Percentiles rank a stretch among this genome's conserved stretches.
Evolutionary conservation across 2,329 filamentous ascomycete genomes (phyloP).

Genomic region (Fusarium buxicola): DNA sequence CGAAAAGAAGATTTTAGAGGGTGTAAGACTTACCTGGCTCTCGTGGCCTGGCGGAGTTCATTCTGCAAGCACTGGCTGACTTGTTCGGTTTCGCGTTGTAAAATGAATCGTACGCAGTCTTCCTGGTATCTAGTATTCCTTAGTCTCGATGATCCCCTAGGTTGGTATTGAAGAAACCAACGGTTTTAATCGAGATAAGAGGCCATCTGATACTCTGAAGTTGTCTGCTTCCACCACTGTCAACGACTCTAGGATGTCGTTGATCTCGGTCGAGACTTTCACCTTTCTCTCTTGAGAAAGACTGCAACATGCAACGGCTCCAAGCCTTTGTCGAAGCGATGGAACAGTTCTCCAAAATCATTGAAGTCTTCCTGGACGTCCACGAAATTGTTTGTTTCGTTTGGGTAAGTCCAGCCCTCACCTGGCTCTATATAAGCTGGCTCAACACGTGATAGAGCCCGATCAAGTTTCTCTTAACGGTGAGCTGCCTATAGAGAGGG

Average conservation of each 20-base stretch:
- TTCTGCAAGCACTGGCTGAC: neutral
- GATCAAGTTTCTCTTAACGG: slow-evolving; percentile 21
- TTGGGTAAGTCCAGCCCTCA: slow-evolving; percentile 5
- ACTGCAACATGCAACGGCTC: neutral
- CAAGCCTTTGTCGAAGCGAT: slow-evolving; percentile 17
- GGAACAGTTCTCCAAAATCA: slow-evolving; percentile 6
- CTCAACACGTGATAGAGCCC: slow-evolving; percentile 10
- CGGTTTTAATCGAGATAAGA: neutral
- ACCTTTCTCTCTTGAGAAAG: neutral
- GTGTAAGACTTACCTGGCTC: neutral
- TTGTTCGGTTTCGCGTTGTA: slow-evolving; percentile 4
- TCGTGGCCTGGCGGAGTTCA: neutral
- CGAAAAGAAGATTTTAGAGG: neutral
- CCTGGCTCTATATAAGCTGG: neutral
- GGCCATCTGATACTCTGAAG: neutral
- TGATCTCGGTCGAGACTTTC: slow-evolving; percentile 1
- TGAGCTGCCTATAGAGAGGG: neutral
- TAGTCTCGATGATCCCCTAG: neutral
- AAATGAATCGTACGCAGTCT: slow-evolving; percentile 7
- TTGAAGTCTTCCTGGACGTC: slow-evolving; percentile 16
- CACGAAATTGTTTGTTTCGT: slow-evolving; percentile 11
- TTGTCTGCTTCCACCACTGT: neutral
- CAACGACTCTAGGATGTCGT: slow-evolving; percentile 5
- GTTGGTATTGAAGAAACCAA: neutral
- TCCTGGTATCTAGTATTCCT: slow-evolving; percentile 7